Conservation (phyloP, 2,329 filamentous ascomycete genomes). For the Podosphaera leucotricha region DNA sequence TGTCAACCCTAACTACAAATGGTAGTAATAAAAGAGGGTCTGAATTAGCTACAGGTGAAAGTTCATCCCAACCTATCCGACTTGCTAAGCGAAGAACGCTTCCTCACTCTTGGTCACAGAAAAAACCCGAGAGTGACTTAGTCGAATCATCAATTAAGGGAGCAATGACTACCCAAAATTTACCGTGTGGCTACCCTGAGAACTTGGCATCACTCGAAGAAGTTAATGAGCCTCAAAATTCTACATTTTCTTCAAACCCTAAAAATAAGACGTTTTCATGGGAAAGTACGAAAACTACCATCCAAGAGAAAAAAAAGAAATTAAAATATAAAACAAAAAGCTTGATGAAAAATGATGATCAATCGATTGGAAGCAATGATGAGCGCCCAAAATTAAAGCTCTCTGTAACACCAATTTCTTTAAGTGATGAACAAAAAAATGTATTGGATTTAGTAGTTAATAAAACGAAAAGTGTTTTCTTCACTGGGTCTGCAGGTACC, state of each 20-base stretch:
- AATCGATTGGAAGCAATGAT: conserved; percentile 16
- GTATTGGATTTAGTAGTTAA: conserved; percentile 67
- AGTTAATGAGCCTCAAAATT: not conserved
- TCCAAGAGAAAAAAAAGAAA: conserved; percentile 60
- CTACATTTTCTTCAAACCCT: not conserved
- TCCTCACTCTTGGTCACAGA: conserved; percentile 13
- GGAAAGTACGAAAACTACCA: conserved; percentile 49
- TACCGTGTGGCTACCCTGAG: conserved; percentile 4
- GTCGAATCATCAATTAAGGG: conserved; percentile 6
- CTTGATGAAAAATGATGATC: conserved; percentile 19
- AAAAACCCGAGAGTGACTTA: conserved; percentile 15
- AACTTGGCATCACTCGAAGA: conserved; percentile 3
- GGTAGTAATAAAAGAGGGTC: conserved; percentile 4
- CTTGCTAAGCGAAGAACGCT: conserved; percentile 18
- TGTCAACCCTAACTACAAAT: conserved; percentile 11
- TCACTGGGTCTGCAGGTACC: conserved; percentile 87
- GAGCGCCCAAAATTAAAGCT: conserved; percentile 22
- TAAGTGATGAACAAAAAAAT: conserved; percentile 69
- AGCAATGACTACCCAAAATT: conserved; percentile 5
- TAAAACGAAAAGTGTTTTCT: conserved; percentile 73
- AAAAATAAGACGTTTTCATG: conserved; percentile 26
- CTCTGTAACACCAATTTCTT: conserved; percentile 15
- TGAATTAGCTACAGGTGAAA: not conserved
- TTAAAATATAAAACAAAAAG: conserved; percentile 39
- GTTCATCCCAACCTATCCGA: conserved; percentile 3